A percentile compares a stretch with the other conserved stretches of the same genome.
Evolutionary conservation across 257 asterid species (phyloP).

Genomic region (Jaltomata sinuosa): DNA sequence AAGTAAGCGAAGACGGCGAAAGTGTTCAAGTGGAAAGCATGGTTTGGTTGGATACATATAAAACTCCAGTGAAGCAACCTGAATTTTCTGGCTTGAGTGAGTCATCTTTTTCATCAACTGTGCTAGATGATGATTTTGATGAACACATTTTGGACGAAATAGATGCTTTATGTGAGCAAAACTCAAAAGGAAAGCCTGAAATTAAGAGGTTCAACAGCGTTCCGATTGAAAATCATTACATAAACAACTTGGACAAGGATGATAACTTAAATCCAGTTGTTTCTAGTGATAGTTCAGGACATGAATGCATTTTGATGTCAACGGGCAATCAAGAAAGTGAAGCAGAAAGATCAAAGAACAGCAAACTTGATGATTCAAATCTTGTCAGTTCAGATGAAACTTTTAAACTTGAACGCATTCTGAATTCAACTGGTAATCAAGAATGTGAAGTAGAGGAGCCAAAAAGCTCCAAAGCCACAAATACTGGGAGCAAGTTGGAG

Average conservation of each 20-base stretch:
- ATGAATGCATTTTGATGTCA: background rate
- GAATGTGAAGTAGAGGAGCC: constrained; percentile 14
- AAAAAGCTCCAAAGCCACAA: constrained; percentile 17
- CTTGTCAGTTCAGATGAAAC: constrained; percentile 14
- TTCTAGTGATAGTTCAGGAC: background rate
- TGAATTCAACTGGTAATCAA: constrained; percentile 17
- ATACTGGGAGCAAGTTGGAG: constrained; percentile 47
- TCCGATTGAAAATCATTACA: constrained; percentile 15
- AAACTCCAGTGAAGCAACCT: constrained; percentile 30
- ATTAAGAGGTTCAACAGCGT: constrained; percentile 13
- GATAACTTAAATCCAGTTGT: constrained; percentile 1
- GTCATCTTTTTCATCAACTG: constrained; percentile 13
- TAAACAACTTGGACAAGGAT: constrained; percentile 23
- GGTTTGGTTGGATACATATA: constrained; percentile 7
- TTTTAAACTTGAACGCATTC: constrained; percentile 18
- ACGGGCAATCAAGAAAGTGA: background rate
- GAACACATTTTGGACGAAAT: constrained; percentile 66
- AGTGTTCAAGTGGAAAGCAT: constrained; percentile 15
- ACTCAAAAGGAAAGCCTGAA: constrained; percentile 30
- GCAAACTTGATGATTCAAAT: background rate
- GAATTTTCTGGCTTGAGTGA: constrained; percentile 15
- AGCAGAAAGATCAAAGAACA: background rate
- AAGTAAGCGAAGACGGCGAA: constrained; percentile 5
- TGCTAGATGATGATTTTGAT: constrained; percentile 56
- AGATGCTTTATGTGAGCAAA: constrained; percentile 65